Percentiles rank a stretch among this genome's conserved stretches.
Evolutionary conservation across 2,329 filamentous ascomycete species (phyloP).

Genomic region (Aureobasidium lini): DNA sequence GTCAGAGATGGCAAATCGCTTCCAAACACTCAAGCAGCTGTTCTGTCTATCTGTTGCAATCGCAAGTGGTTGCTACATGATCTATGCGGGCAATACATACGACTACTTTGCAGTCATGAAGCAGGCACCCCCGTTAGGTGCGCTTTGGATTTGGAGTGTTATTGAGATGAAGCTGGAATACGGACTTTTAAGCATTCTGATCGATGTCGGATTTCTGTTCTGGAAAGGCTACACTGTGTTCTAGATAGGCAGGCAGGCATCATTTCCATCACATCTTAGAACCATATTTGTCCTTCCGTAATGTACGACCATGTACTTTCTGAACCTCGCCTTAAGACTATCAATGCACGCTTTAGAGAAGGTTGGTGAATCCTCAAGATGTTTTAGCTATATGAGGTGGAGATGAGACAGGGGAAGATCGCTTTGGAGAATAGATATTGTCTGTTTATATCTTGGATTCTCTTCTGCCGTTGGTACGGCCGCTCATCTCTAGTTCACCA

Average conservation of each 20-base stretch:
- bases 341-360: too few species aligned
- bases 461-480: background rate
- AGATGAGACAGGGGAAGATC: too few species aligned
- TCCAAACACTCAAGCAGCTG: slow-evolving; percentile 38
- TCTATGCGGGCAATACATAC: slow-evolving; percentile 70
- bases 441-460: background rate
- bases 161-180: slow-evolving; percentile 71
- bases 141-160: slow-evolving; percentile 88
- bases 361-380: too few species aligned
- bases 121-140: slow-evolving; percentile 77
- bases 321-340: too few species aligned
- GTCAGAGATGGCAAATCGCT: slow-evolving; percentile 32
- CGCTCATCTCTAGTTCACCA: background rate
- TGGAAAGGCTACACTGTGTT: slow-evolving; percentile 48
- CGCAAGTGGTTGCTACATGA: slow-evolving; percentile 65
- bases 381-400: too few species aligned
- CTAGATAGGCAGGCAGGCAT: slow-evolving; percentile 17
- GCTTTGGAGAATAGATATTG: background rate
- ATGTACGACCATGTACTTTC: too few species aligned
- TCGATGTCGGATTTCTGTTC: slow-evolving; percentile 46
- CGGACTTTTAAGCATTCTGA: slow-evolving; percentile 50
- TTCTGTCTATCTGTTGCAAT: slow-evolving; percentile 59
- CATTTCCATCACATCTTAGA: too few species aligned
- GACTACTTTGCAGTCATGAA: slow-evolving; percentile 89
- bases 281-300: too few species aligned